A percentile compares a stretch with the other conserved stretches of the same genome.
phyloP scores from a whole-genome alignment of 176 grass and related monocot species.

The Oryza glaberrima region DNA sequence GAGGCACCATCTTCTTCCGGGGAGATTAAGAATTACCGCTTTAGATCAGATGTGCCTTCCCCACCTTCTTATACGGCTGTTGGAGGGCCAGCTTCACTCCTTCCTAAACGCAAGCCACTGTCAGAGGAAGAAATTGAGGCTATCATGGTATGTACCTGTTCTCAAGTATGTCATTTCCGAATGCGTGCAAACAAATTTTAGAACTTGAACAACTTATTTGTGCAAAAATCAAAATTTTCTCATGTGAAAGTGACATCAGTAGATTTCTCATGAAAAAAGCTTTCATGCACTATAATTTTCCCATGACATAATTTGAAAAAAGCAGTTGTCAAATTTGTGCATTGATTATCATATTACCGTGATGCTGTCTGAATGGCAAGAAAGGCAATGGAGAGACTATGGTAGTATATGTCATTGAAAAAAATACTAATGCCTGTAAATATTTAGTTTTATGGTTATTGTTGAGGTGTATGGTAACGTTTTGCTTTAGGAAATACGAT shows the following conservation, averaged over 20 bases:
- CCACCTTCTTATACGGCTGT: constrained; percentile 81
- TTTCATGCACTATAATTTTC: background rate
- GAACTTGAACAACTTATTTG: background rate
- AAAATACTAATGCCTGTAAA: too few species aligned
- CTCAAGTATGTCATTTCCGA: background rate
- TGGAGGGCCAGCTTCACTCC: constrained; percentile 89
- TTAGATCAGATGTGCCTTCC: constrained; percentile 85
- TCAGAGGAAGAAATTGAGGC: constrained; percentile 94
- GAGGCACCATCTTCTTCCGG: constrained; percentile 56
- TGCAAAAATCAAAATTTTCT: background rate
- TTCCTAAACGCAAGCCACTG: constrained; percentile 87
- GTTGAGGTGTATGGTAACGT: background rate
- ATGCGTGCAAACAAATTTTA: background rate
- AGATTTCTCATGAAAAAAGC: background rate
- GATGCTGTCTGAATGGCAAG: background rate
- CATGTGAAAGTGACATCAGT: background rate
- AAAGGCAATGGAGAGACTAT: background rate
- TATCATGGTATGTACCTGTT: constrained; percentile 71
- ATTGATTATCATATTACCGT: background rate
- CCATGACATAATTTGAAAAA: background rate
- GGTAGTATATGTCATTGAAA: too few species aligned
- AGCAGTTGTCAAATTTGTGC: background rate
- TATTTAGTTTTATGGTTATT: background rate
- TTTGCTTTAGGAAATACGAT: background rate
- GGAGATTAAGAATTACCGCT: constrained; percentile 72